A percentile compares a stretch with the other conserved stretches of the same genome.
Conservation (phyloP, 2,329 filamentous ascomycete species). For the Cordyceps militaris region DNA sequence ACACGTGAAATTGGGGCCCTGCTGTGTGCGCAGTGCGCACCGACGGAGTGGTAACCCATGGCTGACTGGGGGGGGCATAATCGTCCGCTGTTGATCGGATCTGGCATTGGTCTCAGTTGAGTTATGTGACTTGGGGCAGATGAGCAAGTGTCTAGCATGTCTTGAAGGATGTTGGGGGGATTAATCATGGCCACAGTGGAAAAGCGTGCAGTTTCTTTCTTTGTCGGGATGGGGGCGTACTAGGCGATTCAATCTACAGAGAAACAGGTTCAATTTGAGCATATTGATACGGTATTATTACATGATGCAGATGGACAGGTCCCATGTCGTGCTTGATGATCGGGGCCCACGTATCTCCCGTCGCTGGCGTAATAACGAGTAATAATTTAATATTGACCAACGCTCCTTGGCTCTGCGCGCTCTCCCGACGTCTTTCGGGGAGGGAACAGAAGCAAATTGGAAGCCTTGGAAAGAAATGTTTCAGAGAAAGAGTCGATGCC, state of each 20-base stretch:
- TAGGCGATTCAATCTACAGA: not conserved
- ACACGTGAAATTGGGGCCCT: not conserved
- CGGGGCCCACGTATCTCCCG: not conserved
- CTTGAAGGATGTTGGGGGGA: not conserved
- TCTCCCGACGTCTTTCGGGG: not conserved
- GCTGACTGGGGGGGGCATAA: not conserved
- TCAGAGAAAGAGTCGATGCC: not conserved
- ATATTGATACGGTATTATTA: too few species aligned
- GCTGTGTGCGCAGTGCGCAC: not conserved
- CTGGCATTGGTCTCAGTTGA: constrained; percentile 5
- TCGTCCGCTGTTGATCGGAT: constrained; percentile 1
- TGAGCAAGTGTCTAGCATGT: not conserved
- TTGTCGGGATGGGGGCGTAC: not conserved
- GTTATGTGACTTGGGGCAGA: not conserved
- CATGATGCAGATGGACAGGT: too few species aligned
- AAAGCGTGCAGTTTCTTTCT: not conserved
- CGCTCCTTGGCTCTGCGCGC: not conserved
- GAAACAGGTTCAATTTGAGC: not conserved
- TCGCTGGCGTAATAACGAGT: too few species aligned
- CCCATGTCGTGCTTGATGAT: too few species aligned
- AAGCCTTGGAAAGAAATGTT: not conserved
- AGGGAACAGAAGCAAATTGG: constrained; percentile 3
- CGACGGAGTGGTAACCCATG: not conserved
- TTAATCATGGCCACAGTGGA: not conserved
- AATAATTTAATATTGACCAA: too few species aligned